phyloP scores from a whole-genome alignment of 306 rosid species.

The Fagus sylvatica region DNA sequence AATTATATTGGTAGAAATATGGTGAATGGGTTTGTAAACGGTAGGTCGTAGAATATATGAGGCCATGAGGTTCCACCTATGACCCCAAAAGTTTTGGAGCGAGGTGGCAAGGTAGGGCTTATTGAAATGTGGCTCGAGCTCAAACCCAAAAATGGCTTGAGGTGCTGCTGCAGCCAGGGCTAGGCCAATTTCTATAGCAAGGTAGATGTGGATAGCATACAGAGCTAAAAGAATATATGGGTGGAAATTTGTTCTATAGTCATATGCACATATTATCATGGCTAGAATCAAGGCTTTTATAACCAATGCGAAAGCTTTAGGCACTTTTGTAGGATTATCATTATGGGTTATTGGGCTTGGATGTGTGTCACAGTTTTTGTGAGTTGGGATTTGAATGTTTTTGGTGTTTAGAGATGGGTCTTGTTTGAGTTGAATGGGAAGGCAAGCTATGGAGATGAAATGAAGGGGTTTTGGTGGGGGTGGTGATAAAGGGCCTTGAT shows the following conservation, averaged over 20 bases:
- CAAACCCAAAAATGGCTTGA: constrained; percentile 35
- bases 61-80: constrained; percentile 78
- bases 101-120: constrained; percentile 66
- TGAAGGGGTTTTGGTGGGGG: constrained; percentile 38
- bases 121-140: constrained; percentile 62
- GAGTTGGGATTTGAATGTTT: constrained; percentile 16
- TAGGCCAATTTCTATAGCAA: constrained; percentile 45
- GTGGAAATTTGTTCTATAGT: constrained; percentile 35
- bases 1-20: neutral
- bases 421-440: constrained; percentile 54
- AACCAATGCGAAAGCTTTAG: neutral
- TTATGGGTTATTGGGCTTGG: neutral
- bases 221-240: constrained; percentile 29
- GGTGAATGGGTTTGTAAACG: constrained; percentile 34
- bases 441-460: constrained; percentile 59
- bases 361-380: constrained; percentile 12
- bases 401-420: constrained; percentile 14
- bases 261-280: constrained; percentile 25
- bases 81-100: constrained; percentile 84
- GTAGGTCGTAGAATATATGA: constrained; percentile 48
- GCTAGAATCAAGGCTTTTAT: constrained; percentile 40
- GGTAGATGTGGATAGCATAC: constrained; percentile 51
- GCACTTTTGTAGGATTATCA: neutral
- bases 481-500: constrained; percentile 51
- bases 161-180: constrained; percentile 36